Evolutionary conservation across 768 basidiomycete genomes (phyloP).

Genomic region (Suillus brevipes): DNA sequence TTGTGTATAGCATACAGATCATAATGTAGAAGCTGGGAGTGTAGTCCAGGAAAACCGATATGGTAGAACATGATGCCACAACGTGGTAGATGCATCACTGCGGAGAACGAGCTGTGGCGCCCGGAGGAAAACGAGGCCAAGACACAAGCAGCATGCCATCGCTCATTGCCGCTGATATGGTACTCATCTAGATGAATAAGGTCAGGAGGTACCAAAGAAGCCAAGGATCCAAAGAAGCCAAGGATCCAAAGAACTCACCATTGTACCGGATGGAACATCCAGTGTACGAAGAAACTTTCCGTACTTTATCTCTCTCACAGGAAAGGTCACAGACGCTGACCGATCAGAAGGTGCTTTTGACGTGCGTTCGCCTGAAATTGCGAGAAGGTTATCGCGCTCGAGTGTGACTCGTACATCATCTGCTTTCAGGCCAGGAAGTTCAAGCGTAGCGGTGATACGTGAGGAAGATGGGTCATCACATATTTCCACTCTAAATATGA

Average conservation of each 20-base stretch:
- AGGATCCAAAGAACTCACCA: slow-evolving; percentile 25
- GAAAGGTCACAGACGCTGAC: slow-evolving; percentile 23
- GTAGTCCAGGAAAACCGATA: background rate
- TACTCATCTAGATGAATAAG: slow-evolving; percentile 29
- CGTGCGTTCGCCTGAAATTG: slow-evolving; percentile 37
- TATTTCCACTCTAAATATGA: slow-evolving; percentile 36
- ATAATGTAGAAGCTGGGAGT: slow-evolving; percentile 4
- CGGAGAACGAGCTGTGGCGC: slow-evolving; percentile 15
- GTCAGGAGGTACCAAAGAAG: slow-evolving; percentile 7
- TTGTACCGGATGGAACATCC: slow-evolving; percentile 37
- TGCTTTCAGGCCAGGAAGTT: slow-evolving; percentile 41
- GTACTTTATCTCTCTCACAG: slow-evolving; percentile 40
- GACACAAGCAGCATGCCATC: slow-evolving; percentile 41
- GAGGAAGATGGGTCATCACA: slow-evolving; percentile 37
- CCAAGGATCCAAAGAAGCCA: slow-evolving; percentile 11
- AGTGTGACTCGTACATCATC: slow-evolving; percentile 37
- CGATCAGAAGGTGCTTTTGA: slow-evolving; percentile 19
- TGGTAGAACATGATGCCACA: slow-evolving; percentile 8
- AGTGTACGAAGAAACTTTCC: slow-evolving; percentile 40
- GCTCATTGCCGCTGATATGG: slow-evolving; percentile 39
- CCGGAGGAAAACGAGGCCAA: slow-evolving; percentile 35
- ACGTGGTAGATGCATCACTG: slow-evolving; percentile 4
- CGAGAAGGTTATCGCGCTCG: slow-evolving; percentile 28
- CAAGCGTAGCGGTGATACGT: slow-evolving; percentile 36
- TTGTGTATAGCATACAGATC: slow-evolving; percentile 11